Evolutionary conservation across 768 basidiomycete species (phyloP), one percentile per base, ranked within the genome.

Genomic region (Trametes elegans): DNA sequence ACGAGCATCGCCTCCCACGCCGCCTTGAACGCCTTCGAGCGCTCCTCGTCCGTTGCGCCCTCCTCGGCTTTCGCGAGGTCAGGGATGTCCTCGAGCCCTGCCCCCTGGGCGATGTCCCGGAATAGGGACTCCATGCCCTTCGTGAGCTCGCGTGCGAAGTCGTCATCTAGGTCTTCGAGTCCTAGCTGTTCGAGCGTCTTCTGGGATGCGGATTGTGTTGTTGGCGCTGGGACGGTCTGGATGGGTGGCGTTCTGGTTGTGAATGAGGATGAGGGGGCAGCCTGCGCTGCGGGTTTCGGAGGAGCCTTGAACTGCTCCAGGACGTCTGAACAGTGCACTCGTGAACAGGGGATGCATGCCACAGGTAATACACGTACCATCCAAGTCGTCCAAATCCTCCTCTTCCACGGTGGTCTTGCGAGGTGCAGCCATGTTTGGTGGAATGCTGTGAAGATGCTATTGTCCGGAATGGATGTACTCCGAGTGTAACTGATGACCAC

Each of bases 1-100:
- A 82, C 69, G 11, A 90, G 70, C 80, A 89, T 83, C 3, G 79
- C 76, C 67, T 90, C 87, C 87, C 84, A 91, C 26, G 84, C 82
- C 6, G 80, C 80, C 53, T 77, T 77, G 50, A 87, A 70, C 32
- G 67, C 66, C 45, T 69, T 68, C 48, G 76, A 73, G 55, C 71
- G 70, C 34, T 68, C 71, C 14, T 65, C 63, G 36, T 54, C 66
- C 28, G 62, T 52, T 8, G 44, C 40, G 23, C 23, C 47, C 14
- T 27, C 58, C 21, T 47, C 50, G 3, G 49, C 57, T 14, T 49
- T 36, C 8, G 34, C 36, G 36, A 49, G 31, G 32, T 32, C 40
- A 0, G 57, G 57, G 35, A 54, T 35, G 24, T 52, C 59, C 14
- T 48, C 52, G 1, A 54, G 47, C n/a, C 26, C 61, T 6, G 66